A percentile compares a stretch with the other conserved stretches of the same genome.
Evolutionary conservation across 805 yeast genomes (phyloP).

Genomic region (Saccharomyces jurei): DNA sequence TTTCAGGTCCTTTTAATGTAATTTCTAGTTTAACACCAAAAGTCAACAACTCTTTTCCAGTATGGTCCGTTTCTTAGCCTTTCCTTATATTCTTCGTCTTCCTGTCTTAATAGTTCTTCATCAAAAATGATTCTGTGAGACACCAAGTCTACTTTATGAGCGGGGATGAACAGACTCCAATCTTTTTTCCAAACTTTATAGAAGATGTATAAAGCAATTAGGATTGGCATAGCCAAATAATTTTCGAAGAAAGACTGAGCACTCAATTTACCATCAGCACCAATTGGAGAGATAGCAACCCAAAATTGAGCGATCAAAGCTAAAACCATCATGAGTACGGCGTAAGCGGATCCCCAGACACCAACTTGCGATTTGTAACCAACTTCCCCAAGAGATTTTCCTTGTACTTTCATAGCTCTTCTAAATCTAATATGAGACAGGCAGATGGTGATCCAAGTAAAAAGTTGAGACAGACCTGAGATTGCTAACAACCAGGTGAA

Average conservation of each 20-base stretch:
- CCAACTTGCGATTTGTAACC: conserved; percentile 49
- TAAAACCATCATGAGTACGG: conserved; percentile 40
- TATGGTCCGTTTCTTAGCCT: conserved; percentile 23
- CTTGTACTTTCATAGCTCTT: conserved; percentile 48
- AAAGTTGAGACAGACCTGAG: conserved; percentile 52
- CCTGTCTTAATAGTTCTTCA: conserved; percentile 29
- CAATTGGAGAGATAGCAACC: conserved; percentile 55
- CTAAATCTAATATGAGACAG: conserved; percentile 52
- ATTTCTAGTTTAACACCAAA: conserved; percentile 26
- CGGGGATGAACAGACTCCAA: conserved; percentile 32
- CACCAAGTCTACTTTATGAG: conserved; percentile 27
- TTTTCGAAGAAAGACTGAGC: conserved; percentile 40
- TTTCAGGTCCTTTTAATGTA: too few species aligned
- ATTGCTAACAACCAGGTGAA: conserved; percentile 60
- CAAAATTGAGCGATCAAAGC: conserved; percentile 55
- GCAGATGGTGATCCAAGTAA: conserved; percentile 57
- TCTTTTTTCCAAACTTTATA: conserved; percentile 42
- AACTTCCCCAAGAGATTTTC: conserved; percentile 41
- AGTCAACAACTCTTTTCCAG: conserved; percentile 22
- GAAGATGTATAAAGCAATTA: conserved; percentile 35
- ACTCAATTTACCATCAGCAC: conserved; percentile 21
- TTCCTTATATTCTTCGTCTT: conserved; percentile 26
- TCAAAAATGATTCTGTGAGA: conserved; percentile 28
- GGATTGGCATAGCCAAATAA: conserved; percentile 41
- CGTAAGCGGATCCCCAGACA: conserved; percentile 45